Base-by-base conservation (phyloP, 2,329 filamentous ascomycete species). In the Aulographum hederae region DNA sequence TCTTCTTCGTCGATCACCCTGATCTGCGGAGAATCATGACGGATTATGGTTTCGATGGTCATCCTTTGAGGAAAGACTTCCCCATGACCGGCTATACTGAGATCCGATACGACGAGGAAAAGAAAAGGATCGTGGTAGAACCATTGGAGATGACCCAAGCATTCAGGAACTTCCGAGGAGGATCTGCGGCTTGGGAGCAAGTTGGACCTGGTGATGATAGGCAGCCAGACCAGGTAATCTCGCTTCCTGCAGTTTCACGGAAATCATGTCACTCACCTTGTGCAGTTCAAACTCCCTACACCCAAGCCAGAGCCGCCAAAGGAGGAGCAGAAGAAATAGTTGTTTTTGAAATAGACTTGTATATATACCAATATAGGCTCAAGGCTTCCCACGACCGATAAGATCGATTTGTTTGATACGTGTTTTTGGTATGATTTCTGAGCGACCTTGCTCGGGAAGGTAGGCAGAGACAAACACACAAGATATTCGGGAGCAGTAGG, bases 121-220 rank as follows among this genome's bases (percentile, higher is more conserved):
- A 94, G 79, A 98, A 98, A 73, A 73, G 89, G 39, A 94, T 98
- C 51, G 86, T 98, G 38, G 86, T 91, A 19, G 91, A 98, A 66
- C 89, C 91, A 26, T 66, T 98, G 31, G 89, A 98, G 64, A 69
- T 98, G 57, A 95, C 89, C 11, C 89, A 98, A 60, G 89, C 91
- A 5, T 98, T 91, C 73, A 75, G 89, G 46, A 95, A 98, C 63
- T 98, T 98, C 50, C 85, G 94, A 60, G 84, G 85, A 38, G 82
- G 84, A 6, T 68, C 39, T 30, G 48, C 54, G 30, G 53, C 63
- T 26, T 78, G 73, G 67, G 68, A 78, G 54, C 73, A 73, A 47
- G 71, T 78, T 45, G 73, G 74, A 38, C 55, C 64, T 37, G 86
- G 86, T 45, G 57, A 72, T 34, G 73, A 93, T 56, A 69, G 70